Evolutionary conservation across 2,329 filamentous ascomycete genomes (phyloP).

Genomic region (Nigrograna mackinnonii): DNA sequence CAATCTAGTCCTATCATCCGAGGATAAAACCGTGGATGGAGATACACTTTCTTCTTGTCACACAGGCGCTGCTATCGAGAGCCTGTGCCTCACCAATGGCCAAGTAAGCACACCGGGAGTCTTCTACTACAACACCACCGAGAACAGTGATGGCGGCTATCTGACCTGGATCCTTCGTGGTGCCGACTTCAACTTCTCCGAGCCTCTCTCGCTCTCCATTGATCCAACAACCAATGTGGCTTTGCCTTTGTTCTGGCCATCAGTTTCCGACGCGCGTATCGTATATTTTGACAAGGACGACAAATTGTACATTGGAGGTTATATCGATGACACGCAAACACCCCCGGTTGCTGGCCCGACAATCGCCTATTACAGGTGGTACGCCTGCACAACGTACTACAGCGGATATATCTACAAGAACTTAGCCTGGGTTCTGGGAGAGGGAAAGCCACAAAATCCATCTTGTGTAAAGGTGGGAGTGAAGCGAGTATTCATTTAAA

Average conservation of each 20-base stretch:
- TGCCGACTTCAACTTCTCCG: slow-evolving; percentile 34
- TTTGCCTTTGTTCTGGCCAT: slow-evolving; percentile 44
- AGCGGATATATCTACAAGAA: slow-evolving; percentile 47
- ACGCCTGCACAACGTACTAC: slow-evolving; percentile 48
- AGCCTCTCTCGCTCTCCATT: slow-evolving; percentile 40
- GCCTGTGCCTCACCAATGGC: slow-evolving; percentile 43
- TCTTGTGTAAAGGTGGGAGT: slow-evolving; percentile 49
- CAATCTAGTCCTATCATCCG: slow-evolving; percentile 44
- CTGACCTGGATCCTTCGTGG: slow-evolving; percentile 49
- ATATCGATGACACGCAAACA: slow-evolving; percentile 42
- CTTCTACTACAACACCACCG: slow-evolving; percentile 40
- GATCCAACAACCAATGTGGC: slow-evolving; percentile 46
- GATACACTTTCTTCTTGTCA: slow-evolving; percentile 48
- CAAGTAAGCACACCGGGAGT: slow-evolving; percentile 16
- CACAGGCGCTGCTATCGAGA: slow-evolving; percentile 53
- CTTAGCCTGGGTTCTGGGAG: slow-evolving; percentile 48
- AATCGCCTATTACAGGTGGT: slow-evolving; percentile 48
- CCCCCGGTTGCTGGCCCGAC: slow-evolving; percentile 26
- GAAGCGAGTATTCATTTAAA: slow-evolving; percentile 30
- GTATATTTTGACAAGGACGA: slow-evolving; percentile 46
- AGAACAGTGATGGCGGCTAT: slow-evolving; percentile 28
- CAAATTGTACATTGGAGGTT: slow-evolving; percentile 44
- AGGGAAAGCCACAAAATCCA: slow-evolving; percentile 47
- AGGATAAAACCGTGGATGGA: slow-evolving; percentile 43
- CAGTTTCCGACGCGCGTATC: slow-evolving; percentile 20